These are phyloP conservation scores for Cryoendolithus antarcticus DNA, from an alignment of 2,329 filamentous ascomycete genomes.

Conservation along the genomic window DNA sequence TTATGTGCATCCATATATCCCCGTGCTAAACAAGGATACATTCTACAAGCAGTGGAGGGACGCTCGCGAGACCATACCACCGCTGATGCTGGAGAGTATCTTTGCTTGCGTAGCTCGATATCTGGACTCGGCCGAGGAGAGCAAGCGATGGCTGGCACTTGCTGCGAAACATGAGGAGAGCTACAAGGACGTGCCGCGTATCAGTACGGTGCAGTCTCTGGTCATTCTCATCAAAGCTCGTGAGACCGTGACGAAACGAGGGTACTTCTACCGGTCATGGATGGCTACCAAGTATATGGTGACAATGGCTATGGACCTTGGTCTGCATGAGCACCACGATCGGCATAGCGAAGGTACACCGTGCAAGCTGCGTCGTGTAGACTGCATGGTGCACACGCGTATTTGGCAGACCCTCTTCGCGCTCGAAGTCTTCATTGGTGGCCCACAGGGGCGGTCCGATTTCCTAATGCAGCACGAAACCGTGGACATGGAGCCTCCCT, in stretches of 20 bases:
- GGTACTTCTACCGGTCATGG: slow-evolving; percentile 96
- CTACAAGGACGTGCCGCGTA: slow-evolving; percentile 80
- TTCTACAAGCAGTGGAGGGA: slow-evolving; percentile 87
- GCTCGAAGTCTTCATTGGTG: slow-evolving; percentile 85
- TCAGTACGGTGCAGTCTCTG: slow-evolving; percentile 86
- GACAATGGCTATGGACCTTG: slow-evolving; percentile 84
- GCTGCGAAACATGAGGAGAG: slow-evolving; percentile 81
- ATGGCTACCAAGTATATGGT: slow-evolving; percentile 88
- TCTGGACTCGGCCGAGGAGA: slow-evolving; percentile 70
- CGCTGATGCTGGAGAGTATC: slow-evolving; percentile 75
- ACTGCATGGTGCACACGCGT: slow-evolving; percentile 73
- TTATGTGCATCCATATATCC: slow-evolving; percentile 85
- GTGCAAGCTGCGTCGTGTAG: slow-evolving; percentile 57
- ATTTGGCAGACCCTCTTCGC: slow-evolving; percentile 84
- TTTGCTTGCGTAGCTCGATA: slow-evolving; percentile 81
- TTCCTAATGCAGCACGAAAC: slow-evolving; percentile 62
- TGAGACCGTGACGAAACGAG: slow-evolving; percentile 81
- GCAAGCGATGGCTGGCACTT: slow-evolving; percentile 84
- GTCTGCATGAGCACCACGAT: slow-evolving; percentile 74
- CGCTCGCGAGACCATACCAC: slow-evolving; percentile 73
- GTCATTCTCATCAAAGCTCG: slow-evolving; percentile 80
- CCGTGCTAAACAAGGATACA: slow-evolving; percentile 67
- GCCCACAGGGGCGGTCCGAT: slow-evolving; percentile 71
- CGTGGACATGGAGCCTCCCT: slow-evolving; percentile 59
- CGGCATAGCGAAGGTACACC: slow-evolving; percentile 55